Evolutionary conservation across 805 yeast species (phyloP).

Genomic region (Spencermartinsiella europaea): DNA sequence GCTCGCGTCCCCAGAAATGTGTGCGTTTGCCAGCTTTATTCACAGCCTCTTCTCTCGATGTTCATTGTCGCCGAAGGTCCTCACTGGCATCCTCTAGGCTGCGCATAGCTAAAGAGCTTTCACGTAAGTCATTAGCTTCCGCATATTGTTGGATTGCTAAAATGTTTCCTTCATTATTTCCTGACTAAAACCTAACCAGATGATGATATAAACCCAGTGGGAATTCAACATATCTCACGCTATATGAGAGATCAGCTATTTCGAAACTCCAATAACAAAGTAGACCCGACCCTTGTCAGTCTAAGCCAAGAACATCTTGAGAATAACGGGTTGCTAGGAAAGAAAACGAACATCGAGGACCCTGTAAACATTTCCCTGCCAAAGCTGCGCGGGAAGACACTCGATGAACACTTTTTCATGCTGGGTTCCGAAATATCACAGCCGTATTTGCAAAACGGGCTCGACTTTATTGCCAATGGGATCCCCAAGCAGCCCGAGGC

Average conservation of each 20-base stretch:
- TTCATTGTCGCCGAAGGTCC: no score
- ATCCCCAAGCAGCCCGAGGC: constrained; percentile 39
- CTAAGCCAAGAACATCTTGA: constrained; percentile 58
- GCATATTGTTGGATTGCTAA: neutral
- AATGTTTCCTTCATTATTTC: neutral
- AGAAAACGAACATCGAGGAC: constrained; percentile 54
- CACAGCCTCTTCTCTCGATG: no score
- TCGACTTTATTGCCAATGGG: constrained; percentile 38
- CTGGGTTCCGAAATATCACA: constrained; percentile 52
- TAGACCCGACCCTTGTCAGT: constrained; percentile 37
- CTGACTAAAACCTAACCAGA: constrained; percentile 1
- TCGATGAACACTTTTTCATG: constrained; percentile 82
- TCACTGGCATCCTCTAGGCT: neutral
- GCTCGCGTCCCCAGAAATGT: no score
- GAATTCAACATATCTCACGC: constrained; percentile 28
- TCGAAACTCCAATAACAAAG: constrained; percentile 11
- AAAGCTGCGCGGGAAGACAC: constrained; percentile 55
- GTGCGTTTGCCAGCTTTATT: no score
- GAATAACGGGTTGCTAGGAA: constrained; percentile 66
- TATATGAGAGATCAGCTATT: constrained; percentile 21
- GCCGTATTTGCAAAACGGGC: constrained; percentile 53
- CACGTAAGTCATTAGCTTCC: neutral
- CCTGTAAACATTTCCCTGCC: constrained; percentile 59
- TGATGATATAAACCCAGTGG: constrained; percentile 27
- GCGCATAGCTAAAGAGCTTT: neutral